Conservation (phyloP, 805 yeast species). For the Sungouiella blattae region DNA sequence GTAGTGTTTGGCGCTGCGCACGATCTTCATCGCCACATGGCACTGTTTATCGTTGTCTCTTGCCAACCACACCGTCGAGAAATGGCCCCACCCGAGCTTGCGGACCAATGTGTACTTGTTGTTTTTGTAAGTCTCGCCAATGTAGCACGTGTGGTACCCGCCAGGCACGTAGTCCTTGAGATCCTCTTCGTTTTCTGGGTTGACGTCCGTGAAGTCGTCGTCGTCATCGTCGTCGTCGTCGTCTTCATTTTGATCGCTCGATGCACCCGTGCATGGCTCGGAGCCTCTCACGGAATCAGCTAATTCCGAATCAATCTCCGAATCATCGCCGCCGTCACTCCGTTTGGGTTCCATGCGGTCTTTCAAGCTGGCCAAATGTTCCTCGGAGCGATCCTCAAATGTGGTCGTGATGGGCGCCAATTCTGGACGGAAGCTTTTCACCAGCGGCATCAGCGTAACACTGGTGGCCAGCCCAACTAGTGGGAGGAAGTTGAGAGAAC, state of each 20-base stretch:
- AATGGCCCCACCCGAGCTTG: slow-evolving; percentile 71
- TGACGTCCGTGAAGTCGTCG: slow-evolving; percentile 15
- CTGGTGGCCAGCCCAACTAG: slow-evolving; percentile 14
- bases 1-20: slow-evolving; percentile 50
- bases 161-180: slow-evolving; percentile 52
- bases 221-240: slow-evolving; percentile 13
- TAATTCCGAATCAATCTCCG: slow-evolving; percentile 6
- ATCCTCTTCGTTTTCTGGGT: slow-evolving; percentile 45
- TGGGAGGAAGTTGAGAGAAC: slow-evolving; percentile 11
- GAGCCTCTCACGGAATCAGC: slow-evolving; percentile 25
- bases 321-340: slow-evolving; percentile 6
- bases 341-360: slow-evolving; percentile 12
- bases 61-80: slow-evolving; percentile 70
- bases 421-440: slow-evolving; percentile 33
- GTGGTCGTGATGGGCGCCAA: slow-evolving; percentile 36
- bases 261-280: too few relatives aligned
- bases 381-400: slow-evolving; percentile 21
- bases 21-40: slow-evolving; percentile 66
- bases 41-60: slow-evolving; percentile 46
- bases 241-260: slow-evolving; percentile 6
- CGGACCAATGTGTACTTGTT: slow-evolving; percentile 39
- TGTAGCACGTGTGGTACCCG: slow-evolving; percentile 62
- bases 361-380: slow-evolving; percentile 13
- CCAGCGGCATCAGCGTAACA: slow-evolving; percentile 29
- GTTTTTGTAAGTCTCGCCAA: slow-evolving; percentile 52